Conservation (phyloP, 495 filamentous ascomycete species). For the Penicillium canariense region DNA sequence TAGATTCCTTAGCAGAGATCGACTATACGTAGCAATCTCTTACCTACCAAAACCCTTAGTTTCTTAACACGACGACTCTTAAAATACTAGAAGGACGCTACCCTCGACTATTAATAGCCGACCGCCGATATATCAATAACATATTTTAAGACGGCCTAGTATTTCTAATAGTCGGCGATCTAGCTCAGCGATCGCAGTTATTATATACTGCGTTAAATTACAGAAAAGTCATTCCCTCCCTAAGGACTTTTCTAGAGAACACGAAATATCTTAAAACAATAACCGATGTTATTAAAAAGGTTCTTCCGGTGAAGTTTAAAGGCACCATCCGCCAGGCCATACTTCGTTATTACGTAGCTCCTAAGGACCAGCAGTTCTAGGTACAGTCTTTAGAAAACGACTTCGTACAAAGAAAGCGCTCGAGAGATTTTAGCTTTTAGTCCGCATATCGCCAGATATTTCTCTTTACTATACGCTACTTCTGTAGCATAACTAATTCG, state of each 20-base stretch:
- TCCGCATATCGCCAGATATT: conserved; percentile 21
- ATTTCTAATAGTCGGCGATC: background rate
- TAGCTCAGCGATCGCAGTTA: background rate
- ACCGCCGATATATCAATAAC: background rate
- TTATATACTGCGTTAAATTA: background rate
- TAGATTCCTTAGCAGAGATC: background rate
- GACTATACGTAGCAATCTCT: background rate
- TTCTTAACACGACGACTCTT: background rate
- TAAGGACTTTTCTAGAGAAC: background rate
- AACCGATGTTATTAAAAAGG: background rate
- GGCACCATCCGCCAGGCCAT: background rate
- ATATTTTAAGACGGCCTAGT: background rate
- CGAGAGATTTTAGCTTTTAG: background rate
- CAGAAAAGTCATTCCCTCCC: background rate
- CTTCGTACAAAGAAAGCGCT: background rate
- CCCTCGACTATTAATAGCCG: background rate
- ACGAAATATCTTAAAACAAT: background rate
- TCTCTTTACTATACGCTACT: conserved; percentile 24
- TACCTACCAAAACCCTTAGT: background rate
- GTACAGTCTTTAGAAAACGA: background rate
- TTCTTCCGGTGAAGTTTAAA: background rate
- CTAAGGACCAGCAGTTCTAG: background rate
- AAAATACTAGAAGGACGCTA: background rate
- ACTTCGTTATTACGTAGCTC: background rate
- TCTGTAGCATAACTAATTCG: conserved; percentile 12